A percentile compares a stretch with the other conserved stretches of the same genome.
Conservation (phyloP, 2,329 filamentous ascomycete species). For the Tolypocladium sp. region DNA sequence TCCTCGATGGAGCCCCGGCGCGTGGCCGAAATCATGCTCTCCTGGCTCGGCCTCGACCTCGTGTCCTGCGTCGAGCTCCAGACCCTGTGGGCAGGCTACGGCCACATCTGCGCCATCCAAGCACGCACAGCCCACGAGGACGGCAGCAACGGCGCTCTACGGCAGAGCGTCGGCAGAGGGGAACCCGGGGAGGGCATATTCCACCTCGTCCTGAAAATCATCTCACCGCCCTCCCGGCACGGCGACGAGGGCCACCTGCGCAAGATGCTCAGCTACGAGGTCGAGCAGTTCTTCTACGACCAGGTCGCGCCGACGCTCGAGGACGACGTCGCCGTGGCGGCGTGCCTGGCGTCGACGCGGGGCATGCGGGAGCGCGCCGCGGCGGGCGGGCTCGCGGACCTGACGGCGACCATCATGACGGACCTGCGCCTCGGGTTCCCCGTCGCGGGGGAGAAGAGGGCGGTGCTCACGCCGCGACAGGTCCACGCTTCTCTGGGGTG, state of each 20-base stretch:
- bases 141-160: neutral
- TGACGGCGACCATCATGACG: constrained; percentile 47
- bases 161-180: neutral
- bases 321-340: constrained; percentile 35
- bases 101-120: constrained; percentile 45
- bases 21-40: constrained; percentile 30
- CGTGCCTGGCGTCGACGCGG: constrained; percentile 36
- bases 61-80: constrained; percentile 29
- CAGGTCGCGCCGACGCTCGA: constrained; percentile 41
- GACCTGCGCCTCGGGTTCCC: constrained; percentile 47
- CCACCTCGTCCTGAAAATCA: constrained; percentile 49
- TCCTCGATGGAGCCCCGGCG: constrained; percentile 12
- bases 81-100: constrained; percentile 42
- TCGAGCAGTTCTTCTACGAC: constrained; percentile 58
- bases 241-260: constrained; percentile 52
- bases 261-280: constrained; percentile 58
- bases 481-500: constrained; percentile 48
- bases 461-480: constrained; percentile 35
- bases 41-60: constrained; percentile 28
- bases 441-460: constrained; percentile 44
- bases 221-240: constrained; percentile 31
- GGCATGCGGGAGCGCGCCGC: constrained; percentile 11
- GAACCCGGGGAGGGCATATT: constrained; percentile 12
- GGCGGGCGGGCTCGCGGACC: constrained; percentile 20
- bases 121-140: constrained; percentile 23